Conservation (phyloP, 1,284 basidiomycete species). For the Xanthoconium separans region DNA sequence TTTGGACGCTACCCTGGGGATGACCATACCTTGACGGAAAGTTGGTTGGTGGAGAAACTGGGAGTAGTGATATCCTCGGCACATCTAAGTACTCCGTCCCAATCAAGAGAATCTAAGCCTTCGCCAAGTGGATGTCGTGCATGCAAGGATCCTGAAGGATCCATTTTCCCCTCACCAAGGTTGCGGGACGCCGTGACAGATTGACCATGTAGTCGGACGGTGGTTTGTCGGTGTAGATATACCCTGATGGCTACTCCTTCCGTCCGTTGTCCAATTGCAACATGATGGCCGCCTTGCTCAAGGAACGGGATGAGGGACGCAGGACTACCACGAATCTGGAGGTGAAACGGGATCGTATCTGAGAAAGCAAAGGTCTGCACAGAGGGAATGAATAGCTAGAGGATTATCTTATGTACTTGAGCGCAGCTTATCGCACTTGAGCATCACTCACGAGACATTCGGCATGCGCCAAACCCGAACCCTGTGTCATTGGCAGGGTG, state of each 20-base stretch:
- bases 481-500: slow-evolving; percentile 18
- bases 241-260: slow-evolving; percentile 21
- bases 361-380: slow-evolving; percentile 25
- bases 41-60: slow-evolving; percentile 22
- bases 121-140: slow-evolving; percentile 12
- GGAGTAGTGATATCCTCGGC: slow-evolving; percentile 15
- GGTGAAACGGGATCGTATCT: slow-evolving; percentile 33
- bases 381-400: slow-evolving; percentile 32
- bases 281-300: slow-evolving; percentile 12
- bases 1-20: neutral
- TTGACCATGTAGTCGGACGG: slow-evolving; percentile 19
- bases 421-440: neutral
- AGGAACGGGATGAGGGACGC: slow-evolving; percentile 30
- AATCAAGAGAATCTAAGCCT: slow-evolving; percentile 27
- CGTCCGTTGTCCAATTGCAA: neutral
- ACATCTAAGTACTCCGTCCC: slow-evolving; percentile 29
- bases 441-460: slow-evolving; percentile 30
- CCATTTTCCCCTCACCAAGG: slow-evolving; percentile 26
- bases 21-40: slow-evolving; percentile 26
- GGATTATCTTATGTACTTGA: neutral
- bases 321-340: slow-evolving; percentile 29
- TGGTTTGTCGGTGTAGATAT: slow-evolving; percentile 23
- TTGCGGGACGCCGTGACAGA: neutral
- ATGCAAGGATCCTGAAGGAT: slow-evolving; percentile 9
- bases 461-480: slow-evolving; percentile 20